Base-by-base conservation (phyloP, 2,329 filamentous ascomycete species). In the Paradendryphiella salina region DNA sequence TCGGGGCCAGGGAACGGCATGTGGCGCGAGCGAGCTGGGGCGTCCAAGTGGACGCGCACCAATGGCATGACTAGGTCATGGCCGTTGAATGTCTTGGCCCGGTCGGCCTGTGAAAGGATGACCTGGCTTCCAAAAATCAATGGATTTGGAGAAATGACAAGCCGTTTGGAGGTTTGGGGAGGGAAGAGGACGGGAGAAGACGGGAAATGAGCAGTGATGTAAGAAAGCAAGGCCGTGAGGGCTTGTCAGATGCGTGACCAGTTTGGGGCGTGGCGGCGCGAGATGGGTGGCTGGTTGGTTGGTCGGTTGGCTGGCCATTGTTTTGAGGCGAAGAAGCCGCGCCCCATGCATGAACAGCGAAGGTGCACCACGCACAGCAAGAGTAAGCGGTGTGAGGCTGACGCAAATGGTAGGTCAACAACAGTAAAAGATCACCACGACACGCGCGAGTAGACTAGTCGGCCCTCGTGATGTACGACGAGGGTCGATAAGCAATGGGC, bases 331-430 rank as follows among this genome's bases (percentile, higher is more conserved):
- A 34, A 46, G 47, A 34, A 13, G 32, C 29, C 28, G 28, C 38
- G 35, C 32, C 32, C 15, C 23, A 26, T 26, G 23, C 23, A 26
- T 26, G 23, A 26, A 26, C 23, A 26, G 23, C 23, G 23, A 26
- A 26, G 23, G 23, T 26, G 23, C 23, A 26, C 23, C 23, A 26
- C 21, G 23, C 23, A 26, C 20, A 20, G 23, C 17, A 26, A 21
- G 17, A 32, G 39, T 33, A 31, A 51, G 48, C 48, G 51, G 52
- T 54, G 52, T 41, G 38, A 43, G 48, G 47, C 47, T 46, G 42
- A 37, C 40, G 39, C 46, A 21, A 21, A 21, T 20, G 14, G 28
- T 14, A 33, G 18, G 28, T 18, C 38, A 31, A 33, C 32, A 35
- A 15, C 29, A 35, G 28, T 9, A 28, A 35, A 31, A 39, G 41